phyloP scores from a whole-genome alignment of 306 rosid species.

The Vachellia collinsii region DNA sequence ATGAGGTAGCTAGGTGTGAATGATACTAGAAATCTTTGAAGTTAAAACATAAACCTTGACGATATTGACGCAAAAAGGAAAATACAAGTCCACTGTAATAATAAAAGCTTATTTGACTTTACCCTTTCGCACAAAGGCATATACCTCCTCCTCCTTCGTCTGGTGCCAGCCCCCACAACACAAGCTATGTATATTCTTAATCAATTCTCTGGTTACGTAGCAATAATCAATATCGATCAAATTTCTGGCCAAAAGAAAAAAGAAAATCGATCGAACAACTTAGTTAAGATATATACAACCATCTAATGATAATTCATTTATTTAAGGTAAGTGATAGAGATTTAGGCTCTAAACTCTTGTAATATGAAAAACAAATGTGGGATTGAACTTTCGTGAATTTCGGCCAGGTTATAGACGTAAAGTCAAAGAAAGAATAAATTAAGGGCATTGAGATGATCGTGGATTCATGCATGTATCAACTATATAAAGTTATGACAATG shows the following conservation, averaged over 20 bases:
- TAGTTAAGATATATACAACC: too few species aligned
- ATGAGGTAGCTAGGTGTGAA: too few species aligned
- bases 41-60: too few species aligned
- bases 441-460: not conserved
- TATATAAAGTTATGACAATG: slow-evolving; percentile 24
- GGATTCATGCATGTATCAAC: not conserved
- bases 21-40: too few species aligned
- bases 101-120: too few species aligned
- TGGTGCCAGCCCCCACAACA: too few species aligned
- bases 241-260: too few species aligned
- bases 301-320: not conserved
- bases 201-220: not conserved
- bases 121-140: too few species aligned
- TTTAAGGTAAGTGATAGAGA: not conserved
- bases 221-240: not conserved
- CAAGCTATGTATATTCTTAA: not conserved
- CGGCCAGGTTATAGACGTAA: not conserved
- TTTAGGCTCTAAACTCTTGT: not conserved
- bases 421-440: not conserved
- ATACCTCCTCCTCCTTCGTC: too few species aligned
- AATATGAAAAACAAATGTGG: not conserved
- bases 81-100: too few species aligned
- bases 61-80: too few species aligned
- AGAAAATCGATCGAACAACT: too few species aligned
- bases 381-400: not conserved